Percentiles rank a stretch among this genome's conserved stretches.
Evolutionary conservation across 352 stramenopile genomes (phyloP).

Genomic region (Pythium phragmiticola): DNA sequence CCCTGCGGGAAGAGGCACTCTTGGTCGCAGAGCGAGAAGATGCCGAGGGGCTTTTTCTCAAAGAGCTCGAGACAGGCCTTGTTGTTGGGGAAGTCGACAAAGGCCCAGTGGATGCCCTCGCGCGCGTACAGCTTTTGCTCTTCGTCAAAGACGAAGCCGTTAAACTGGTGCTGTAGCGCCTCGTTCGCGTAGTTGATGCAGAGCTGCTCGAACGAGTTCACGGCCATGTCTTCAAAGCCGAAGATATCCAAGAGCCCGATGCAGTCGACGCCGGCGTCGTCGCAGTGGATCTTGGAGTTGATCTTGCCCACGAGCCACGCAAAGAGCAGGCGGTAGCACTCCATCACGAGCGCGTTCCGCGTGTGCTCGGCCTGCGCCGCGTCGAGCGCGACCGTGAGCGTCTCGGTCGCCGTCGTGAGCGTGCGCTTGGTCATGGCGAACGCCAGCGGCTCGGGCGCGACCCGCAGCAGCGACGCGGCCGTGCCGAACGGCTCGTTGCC

Average conservation of each 20-base stretch:
- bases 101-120: constrained; percentile 73
- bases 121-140: constrained; percentile 77
- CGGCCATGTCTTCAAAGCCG: constrained; percentile 84
- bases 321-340: constrained; percentile 92
- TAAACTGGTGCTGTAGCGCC: constrained; percentile 87
- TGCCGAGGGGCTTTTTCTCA: constrained; percentile 68
- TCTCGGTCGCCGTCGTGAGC: constrained; percentile 70
- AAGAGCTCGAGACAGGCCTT: constrained; percentile 74
- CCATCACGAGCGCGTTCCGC: constrained; percentile 90
- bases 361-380: constrained; percentile 68
- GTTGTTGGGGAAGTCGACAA: constrained; percentile 85
- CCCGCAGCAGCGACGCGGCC: constrained; percentile 55
- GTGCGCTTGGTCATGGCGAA: constrained; percentile 62
- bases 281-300: constrained; percentile 76
- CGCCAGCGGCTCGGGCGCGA: constrained; percentile 50
- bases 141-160: constrained; percentile 91
- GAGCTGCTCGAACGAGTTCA: constrained; percentile 89
- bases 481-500: constrained; percentile 36
- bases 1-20: constrained; percentile 82
- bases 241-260: constrained; percentile 89
- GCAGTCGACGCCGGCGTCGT: constrained; percentile 34
- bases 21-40: constrained; percentile 83
- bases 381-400: constrained; percentile 66
- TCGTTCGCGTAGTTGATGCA: constrained; percentile 92
- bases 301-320: constrained; percentile 93